Evolutionary conservation across 345 rosid genomes (phyloP).

Genomic region (Sapria himalayana): DNA sequence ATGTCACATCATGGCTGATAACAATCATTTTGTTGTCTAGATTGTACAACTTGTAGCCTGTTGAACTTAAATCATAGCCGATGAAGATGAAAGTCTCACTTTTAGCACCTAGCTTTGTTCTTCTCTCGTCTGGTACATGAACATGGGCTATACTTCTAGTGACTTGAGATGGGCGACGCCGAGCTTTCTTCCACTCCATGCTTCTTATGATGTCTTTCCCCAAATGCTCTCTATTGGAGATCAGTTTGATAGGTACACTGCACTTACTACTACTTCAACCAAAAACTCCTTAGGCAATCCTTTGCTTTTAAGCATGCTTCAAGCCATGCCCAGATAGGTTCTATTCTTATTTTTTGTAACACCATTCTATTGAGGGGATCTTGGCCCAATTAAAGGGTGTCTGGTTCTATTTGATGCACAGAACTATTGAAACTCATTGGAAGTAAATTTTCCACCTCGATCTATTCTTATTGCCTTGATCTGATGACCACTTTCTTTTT

Average conservation of each 20-base stretch:
- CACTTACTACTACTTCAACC: background rate
- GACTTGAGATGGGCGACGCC: background rate
- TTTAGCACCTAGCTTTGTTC: background rate
- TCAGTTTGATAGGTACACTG: background rate
- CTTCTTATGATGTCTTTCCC: slow-evolving; percentile 5
- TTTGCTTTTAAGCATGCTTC: background rate
- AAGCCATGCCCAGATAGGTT: background rate
- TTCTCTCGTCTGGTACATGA: background rate
- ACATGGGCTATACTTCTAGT: slow-evolving; percentile 3
- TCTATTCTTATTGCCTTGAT: background rate
- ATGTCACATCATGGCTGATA: too few relatives aligned
- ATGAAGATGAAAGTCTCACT: too few relatives aligned
- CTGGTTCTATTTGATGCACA: background rate
- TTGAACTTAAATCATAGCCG: background rate
- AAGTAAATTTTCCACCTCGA: background rate
- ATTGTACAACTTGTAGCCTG: background rate
- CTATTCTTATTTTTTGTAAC: background rate
- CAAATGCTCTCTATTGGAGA: background rate
- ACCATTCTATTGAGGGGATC: slow-evolving; percentile 2
- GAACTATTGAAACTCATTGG: background rate
- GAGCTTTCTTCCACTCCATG: background rate
- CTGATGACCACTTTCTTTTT: background rate
- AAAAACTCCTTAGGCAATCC: background rate
- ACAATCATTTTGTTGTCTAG: background rate
- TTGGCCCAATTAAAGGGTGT: background rate